Base-by-base conservation (phyloP, 345 rosid genomes). In the Arabidopsis suecica region DNA sequence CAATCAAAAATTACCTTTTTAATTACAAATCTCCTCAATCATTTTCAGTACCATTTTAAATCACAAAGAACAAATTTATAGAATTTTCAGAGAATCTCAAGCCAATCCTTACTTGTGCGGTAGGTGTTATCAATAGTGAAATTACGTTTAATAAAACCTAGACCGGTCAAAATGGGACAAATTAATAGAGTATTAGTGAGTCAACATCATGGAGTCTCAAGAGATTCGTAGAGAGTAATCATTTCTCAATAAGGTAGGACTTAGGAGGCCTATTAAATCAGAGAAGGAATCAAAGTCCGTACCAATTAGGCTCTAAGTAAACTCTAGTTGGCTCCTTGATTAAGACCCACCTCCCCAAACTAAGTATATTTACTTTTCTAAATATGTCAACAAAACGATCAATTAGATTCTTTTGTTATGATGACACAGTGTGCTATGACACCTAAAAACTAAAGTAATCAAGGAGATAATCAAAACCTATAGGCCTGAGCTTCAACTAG, bases 381-480 rank as follows among this genome's bases (percentile, higher is more conserved):
- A 30, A 57, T 47, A 71, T 65, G 53, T 63, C 76, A 70, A 77
- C 71, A 77, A 78, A 71, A 58, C 55, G 28, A 71, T 71, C 68
- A 71, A 65, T 65, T 57, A 77, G 72, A 77, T 70, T 77, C 14
- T 56, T 14, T 64, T 77, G 61, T 36, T 51, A 78, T 72, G 61
- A 78, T 78, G 16, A 36, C 73, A 51, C 51, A 71, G 67, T 78
- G 73, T 72, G 77, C 64, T 34, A 71, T 78, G 62, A 60, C 69
- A 78, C 68, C 68, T 78, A 72, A 41, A 71, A 65, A 44, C 77
- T 72, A 72, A 59, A 72, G 73, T 61, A 78, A 78, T 72, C 77
- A 78, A 78, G 41, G 50, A 50, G 69, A 37, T 59, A 59, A 72
- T 78, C 73, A 66, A 45, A 36, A 59, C 62, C 58, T 51, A 60